Base-by-base conservation (phyloP, 1,139 yeast genomes). In the Yamadazyma diddensiae region DNA sequence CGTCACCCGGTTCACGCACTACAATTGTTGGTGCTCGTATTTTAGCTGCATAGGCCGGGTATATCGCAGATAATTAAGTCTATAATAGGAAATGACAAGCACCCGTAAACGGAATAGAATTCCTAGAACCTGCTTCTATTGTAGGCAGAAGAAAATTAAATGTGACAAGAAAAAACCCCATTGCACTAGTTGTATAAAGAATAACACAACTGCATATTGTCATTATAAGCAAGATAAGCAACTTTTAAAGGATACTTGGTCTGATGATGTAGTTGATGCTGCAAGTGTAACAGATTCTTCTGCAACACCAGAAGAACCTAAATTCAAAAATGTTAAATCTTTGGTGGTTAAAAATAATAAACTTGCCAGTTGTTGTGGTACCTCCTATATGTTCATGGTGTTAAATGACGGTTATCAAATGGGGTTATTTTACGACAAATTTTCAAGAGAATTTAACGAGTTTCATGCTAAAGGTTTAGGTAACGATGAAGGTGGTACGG, bases 151-250 rank as follows among this genome's bases (percentile, higher is more conserved):
- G 12, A 21, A 21, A 11, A 21, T 21, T n/a, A 21, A 21, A 21
- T 21, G 24, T 21, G 24, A 21, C n/a, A 21, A 11, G n/a, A 21
- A n/a, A 21, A 9, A 11, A 21, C 24, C 24, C n/a, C 12, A 10
- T n/a, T 21, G 24, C n/a, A 8, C 12, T 6, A 10, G 12, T 6
- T 21, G 24, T 21, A 21, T 21, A 9, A 21, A 21, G n/a, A 21
- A 21, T 21, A 11, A 21, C 12, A 21, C 24, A 7, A 21, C 24
- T 10, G 24, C n/a, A 7, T 10, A 10, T 9, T 21, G 24, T 21
- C 12, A 10, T 6, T 21, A 21, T 21, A 11, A 21, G n/a, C n/a
- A 9, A n/a, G 24, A 21, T 18, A 7, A 6, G 20, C 6, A 9
- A 6, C 9, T 18, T 6, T 18, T 18, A 9, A 6, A 18, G 20